Base-by-base conservation (phyloP, 2,329 filamentous ascomycete species). In the Mycocentrospora acerina region DNA sequence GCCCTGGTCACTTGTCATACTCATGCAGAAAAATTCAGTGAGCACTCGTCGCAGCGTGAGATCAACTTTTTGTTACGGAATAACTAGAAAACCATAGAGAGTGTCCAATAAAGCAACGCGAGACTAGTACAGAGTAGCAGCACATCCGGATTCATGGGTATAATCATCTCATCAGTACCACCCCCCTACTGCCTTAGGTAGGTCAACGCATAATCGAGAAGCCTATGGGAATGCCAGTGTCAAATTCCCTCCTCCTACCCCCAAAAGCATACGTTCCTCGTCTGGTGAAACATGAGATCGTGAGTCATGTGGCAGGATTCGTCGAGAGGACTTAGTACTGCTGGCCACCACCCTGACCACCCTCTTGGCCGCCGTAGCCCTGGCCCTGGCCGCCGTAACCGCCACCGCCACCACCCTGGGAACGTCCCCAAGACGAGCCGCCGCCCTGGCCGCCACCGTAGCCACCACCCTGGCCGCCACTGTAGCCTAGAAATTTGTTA, bases 61-160 rank as follows among this genome's bases (percentile, higher is more conserved):
- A 6, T 35, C 29, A 36, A 40, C 44, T 50, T 52, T 52, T 50
- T 22, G 27, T 37, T 37, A 34, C 34, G 32, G 33, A 22, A 22
- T 16, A 29, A 38, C 37, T 38, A 44, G 42, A 41, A 40, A 49
- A 41, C 27, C 36, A 31, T 40, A 48, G 46, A 26, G 44, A 58
- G 32, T 35, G 40, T 51, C 34, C 26, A 40, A 36, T 52, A 51
- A 57, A 53, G 48, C 42, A 48, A 46, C 28, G 35, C 42, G 35
- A 51, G 46, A 51, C 48, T 57, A 62, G 55, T 51, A 52, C 41
- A 55, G 43, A 51, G 54, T 44, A 56, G 47, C 49, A 61, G 55
- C 53, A 63, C 51, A 50, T 60, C 54, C 62, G 62, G 63, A 64
- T 59, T 57, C 52, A 62, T 63, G 64, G 64, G 62, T 67, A 67